Evolutionary conservation across 257 asterid species (phyloP), one percentile per base, ranked within the genome.

Genomic region (Agastache rugosa): DNA sequence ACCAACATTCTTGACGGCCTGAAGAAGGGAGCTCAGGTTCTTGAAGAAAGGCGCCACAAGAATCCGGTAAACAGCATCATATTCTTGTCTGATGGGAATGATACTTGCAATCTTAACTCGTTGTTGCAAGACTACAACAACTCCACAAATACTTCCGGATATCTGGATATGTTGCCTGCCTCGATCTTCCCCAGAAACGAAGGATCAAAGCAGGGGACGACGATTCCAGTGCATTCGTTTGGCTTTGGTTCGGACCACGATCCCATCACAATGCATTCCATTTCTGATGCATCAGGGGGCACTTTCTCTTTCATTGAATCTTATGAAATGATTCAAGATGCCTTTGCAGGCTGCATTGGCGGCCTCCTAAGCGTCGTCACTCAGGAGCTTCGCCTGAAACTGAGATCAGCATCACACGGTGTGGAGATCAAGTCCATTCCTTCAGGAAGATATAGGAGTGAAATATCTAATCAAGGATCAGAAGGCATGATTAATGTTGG

Each of bases 271-370:
- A 66, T 86, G 90, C 83, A 86, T 66, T 79, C 83, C 0, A 86
- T 86, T 35, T 77, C 85, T 14, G 81, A 86, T 73, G 79, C 80
- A 17, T 86, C 88, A 0, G 82, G 82, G 4, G 90, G 90, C 22
- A 86, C 90, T 3, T 86, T 76, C 74, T 83, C 90, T 6, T 86
- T 77, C 76, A 77, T 86, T 1, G 90, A 83, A 67, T 76, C 86
- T 0, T 44, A 63, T 34, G 77, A 59, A 8, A 77, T 80, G 79
- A 71, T 86, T 11, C 88, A 81, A 73, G 86, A 79, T 25, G 88
- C 90, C 11, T 86, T 83, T 42, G 90, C 90, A 0, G 72, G 78
- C 62, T 83, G 88, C 64, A 81, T 86, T 20, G 79, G 79, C 10
- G 79, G 79, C 16, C 68, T 75, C 2, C 68, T 85, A 14, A 86